Conservation (phyloP, 2,329 filamentous ascomycete genomes). For the Neofusicoccum laricinum region DNA sequence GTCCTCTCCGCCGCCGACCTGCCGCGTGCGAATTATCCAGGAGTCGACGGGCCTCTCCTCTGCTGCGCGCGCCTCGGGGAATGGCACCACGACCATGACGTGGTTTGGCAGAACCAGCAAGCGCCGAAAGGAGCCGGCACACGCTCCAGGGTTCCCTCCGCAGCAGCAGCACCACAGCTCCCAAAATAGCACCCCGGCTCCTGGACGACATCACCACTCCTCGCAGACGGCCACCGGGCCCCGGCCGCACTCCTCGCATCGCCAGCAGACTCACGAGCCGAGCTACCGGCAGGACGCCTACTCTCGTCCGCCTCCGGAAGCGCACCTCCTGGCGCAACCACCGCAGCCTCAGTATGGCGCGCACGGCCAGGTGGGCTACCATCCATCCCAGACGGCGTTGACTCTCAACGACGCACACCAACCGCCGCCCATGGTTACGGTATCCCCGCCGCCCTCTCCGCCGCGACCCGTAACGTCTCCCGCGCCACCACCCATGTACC, state of each 20-base stretch:
- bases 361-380: not conserved
- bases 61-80: not conserved
- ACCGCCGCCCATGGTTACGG: not conserved
- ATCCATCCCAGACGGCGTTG: not conserved
- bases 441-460: conserved; percentile 8
- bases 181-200: conserved; percentile 8
- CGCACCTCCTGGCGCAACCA: not conserved
- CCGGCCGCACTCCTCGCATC: not conserved
- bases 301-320: not conserved
- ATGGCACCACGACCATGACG: conserved; percentile 8
- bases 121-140: conserved; percentile 10
- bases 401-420: not conserved
- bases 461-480: not conserved
- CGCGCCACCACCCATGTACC: not conserved
- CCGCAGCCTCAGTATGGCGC: not conserved
- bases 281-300: not conserved
- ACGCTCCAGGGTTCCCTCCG: conserved; percentile 1
- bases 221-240: not conserved
- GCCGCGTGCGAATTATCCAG: not conserved
- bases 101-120: conserved; percentile 7
- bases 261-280: not conserved
- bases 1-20: not conserved
- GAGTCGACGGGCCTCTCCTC: not conserved
- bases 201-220: not conserved
- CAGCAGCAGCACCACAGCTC: not conserved